Conservation (phyloP, 805 yeast species). For the Metschnikowia continentalis region DNA sequence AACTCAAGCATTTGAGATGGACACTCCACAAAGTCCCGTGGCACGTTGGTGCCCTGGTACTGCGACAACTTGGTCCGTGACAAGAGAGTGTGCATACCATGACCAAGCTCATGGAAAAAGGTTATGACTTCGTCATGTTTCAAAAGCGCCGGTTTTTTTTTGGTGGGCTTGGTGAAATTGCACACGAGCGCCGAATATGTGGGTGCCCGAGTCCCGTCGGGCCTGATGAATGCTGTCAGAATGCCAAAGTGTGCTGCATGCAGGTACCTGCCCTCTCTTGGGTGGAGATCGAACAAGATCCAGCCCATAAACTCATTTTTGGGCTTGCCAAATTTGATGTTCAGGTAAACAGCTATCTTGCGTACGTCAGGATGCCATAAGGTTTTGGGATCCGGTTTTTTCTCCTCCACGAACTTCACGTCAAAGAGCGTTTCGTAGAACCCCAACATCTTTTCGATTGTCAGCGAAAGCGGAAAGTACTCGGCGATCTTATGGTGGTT, state of each 20-base stretch:
- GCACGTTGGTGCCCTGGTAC: constrained; percentile 74
- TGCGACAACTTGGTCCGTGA: constrained; percentile 61
- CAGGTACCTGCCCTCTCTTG: constrained; percentile 81
- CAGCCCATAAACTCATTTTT: constrained; percentile 59
- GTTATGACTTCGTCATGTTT: constrained; percentile 78
- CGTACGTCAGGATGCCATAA: constrained; percentile 81
- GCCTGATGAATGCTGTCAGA: constrained; percentile 52
- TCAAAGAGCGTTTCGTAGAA: constrained; percentile 69
- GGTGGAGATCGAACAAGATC: constrained; percentile 76
- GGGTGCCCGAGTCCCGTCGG: constrained; percentile 55
- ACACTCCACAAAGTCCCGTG: constrained; percentile 86
- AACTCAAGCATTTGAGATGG: constrained; percentile 88
- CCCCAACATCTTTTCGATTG: constrained; percentile 63
- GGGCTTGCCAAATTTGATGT: constrained; percentile 40
- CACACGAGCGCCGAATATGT: constrained; percentile 71
- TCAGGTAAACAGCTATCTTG: constrained; percentile 69
- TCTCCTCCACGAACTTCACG: constrained; percentile 58
- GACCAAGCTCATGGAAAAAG: constrained; percentile 87
- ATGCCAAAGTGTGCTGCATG: constrained; percentile 84
- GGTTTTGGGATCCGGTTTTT: constrained; percentile 33
- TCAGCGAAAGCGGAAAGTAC: constrained; percentile 69
- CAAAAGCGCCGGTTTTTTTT: constrained; percentile 66
- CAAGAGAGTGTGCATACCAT: constrained; percentile 76
- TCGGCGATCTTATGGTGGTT: constrained; percentile 70
- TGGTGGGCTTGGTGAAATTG: constrained; percentile 74